phyloP scores from a whole-genome alignment of 495 filamentous ascomycete species.

The Daldinia decipiens region DNA sequence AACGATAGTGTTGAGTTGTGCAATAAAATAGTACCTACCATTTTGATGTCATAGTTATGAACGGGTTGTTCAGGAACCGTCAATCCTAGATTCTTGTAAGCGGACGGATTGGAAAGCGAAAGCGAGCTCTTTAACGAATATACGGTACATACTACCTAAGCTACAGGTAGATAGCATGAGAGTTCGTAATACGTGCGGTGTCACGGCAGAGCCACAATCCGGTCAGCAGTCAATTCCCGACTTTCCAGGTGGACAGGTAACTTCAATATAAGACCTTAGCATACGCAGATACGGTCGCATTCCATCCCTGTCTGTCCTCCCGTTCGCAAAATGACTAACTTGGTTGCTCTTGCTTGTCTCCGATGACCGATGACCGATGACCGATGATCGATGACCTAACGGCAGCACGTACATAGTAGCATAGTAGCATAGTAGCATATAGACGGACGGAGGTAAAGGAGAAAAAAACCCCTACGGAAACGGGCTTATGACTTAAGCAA shows the following conservation, averaged over 20 bases:
- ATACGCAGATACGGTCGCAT: conserved; percentile 15
- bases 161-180: neutral
- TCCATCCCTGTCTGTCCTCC: conserved; percentile 21
- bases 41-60: conserved; percentile 34
- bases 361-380: conserved; percentile 40
- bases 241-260: conserved; percentile 35
- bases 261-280: conserved; percentile 15
- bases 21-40: neutral
- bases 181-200: conserved; percentile 26
- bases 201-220: conserved; percentile 39
- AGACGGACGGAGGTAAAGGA: conserved; percentile 17
- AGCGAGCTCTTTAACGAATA: neutral
- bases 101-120: conserved; percentile 9
- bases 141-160: too few relatives aligned
- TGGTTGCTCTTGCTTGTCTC: conserved; percentile 22
- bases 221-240: conserved; percentile 45
- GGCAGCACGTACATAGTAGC: neutral
- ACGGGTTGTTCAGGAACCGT: conserved; percentile 1
- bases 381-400: conserved; percentile 3
- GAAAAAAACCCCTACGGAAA: conserved; percentile 3
- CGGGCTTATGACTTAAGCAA: conserved; percentile 46
- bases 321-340: conserved; percentile 33
- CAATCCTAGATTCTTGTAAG: conserved; percentile 1
- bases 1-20: conserved; percentile 5
- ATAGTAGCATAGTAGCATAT: too few relatives aligned